These are phyloP conservation scores for Coccinonectria pachysandricola DNA, from an alignment of 2,329 filamentous ascomycete species.

Conservation along the genomic window DNA sequence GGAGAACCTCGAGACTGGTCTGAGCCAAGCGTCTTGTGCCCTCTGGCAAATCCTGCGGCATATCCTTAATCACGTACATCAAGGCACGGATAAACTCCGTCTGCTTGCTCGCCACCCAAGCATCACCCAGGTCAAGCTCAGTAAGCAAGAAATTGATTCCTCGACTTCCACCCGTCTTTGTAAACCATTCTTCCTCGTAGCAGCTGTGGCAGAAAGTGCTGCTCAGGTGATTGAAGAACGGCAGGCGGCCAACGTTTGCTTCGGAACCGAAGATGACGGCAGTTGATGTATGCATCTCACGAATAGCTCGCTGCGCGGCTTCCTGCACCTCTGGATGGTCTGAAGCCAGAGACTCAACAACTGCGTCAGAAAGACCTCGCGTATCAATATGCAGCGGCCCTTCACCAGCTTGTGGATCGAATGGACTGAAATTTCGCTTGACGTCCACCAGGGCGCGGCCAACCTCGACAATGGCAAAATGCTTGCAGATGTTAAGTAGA, in stretches of 20 bases:
- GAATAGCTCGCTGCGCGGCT: conserved; percentile 68
- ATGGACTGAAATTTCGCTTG: conserved; percentile 66
- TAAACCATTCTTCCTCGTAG: conserved; percentile 97
- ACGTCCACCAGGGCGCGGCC: conserved; percentile 72
- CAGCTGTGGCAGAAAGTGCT: conserved; percentile 88
- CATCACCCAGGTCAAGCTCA: conserved; percentile 71
- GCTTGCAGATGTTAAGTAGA: conserved; percentile 70
- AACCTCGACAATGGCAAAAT: conserved; percentile 85
- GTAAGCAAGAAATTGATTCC: conserved; percentile 85
- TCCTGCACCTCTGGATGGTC: conserved; percentile 73
- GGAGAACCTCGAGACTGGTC: conserved; percentile 68
- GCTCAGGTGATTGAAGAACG: conserved; percentile 76
- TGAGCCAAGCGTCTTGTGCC: conserved; percentile 78
- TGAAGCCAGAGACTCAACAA: conserved; percentile 82
- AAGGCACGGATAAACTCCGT: conserved; percentile 84
- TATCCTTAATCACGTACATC: conserved; percentile 96
- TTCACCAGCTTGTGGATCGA: conserved; percentile 78
- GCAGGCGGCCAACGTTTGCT: conserved; percentile 60
- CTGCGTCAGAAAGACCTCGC: conserved; percentile 76
- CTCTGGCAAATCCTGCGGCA: conserved; percentile 86
- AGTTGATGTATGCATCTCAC: conserved; percentile 67
- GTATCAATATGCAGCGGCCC: conserved; percentile 80
- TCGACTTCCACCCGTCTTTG: conserved; percentile 83
- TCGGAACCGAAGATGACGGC: conserved; percentile 69
- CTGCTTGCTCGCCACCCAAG: conserved; percentile 74